phyloP scores from a whole-genome alignment of 768 basidiomycete species.

The Serpula lacrymans region DNA sequence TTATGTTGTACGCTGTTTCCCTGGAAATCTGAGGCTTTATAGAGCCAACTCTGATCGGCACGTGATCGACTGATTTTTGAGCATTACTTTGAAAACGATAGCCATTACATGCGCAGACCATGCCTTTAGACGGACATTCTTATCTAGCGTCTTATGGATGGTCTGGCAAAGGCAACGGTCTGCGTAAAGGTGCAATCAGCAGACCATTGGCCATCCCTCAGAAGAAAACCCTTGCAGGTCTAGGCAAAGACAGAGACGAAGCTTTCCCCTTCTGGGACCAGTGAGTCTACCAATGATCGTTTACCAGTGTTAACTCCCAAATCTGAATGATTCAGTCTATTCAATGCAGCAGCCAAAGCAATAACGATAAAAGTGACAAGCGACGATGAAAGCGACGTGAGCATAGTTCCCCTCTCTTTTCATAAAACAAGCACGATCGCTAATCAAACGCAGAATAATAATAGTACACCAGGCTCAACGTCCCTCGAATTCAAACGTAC shows the following conservation, averaged over 20 bases:
- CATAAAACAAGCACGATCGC: slow-evolving; percentile 9
- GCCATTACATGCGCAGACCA: too few species aligned
- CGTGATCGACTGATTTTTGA: too few species aligned
- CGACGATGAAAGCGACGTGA: slow-evolving; percentile 46
- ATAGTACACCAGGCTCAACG: slow-evolving; percentile 8
- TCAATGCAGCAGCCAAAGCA: slow-evolving; percentile 76
- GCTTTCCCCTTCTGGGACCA: slow-evolving; percentile 99
- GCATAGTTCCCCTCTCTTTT: background rate
- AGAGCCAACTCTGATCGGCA: too few species aligned
- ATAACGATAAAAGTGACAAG: slow-evolving; percentile 68
- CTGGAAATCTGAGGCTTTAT: too few species aligned
- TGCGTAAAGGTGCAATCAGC: slow-evolving; percentile 78
- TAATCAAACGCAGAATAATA: slow-evolving; percentile 14
- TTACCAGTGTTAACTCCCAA: background rate
- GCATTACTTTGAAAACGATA: too few species aligned
- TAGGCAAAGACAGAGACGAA: slow-evolving; percentile 93
- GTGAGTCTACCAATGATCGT: slow-evolving; percentile 46
- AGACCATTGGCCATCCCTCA: slow-evolving; percentile 76
- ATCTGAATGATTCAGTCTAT: slow-evolving; percentile 51
- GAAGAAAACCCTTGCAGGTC: slow-evolving; percentile 80
- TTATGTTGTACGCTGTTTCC: too few species aligned
- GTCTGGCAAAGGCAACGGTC: slow-evolving; percentile 80
- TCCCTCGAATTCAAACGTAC: slow-evolving; percentile 50
- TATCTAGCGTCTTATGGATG: slow-evolving; percentile 84
- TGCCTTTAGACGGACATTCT: slow-evolving; percentile 70